Base-by-base conservation (phyloP, 129 eudicot species). In the Smallanthus sonchifolius region DNA sequence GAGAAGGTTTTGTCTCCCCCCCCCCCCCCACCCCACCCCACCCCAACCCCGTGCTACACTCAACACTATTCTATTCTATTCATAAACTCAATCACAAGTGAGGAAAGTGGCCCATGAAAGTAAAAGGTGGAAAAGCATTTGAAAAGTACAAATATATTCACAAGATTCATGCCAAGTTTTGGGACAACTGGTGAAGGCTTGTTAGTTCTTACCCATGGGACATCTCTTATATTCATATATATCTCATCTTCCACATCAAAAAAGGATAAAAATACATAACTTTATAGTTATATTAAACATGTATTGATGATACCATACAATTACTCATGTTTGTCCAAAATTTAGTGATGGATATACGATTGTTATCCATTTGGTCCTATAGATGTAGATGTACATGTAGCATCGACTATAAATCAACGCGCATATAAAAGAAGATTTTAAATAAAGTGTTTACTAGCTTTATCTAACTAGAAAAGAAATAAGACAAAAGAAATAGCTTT, bases 21-120 rank as follows among this genome's bases (percentile, higher is more conserved):
- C 67, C 65, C 39, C 32, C 34, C 17, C 30, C 30, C 30, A 55
- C 66, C 67, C 76, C 76, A 52, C 75, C 52, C 57, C 17, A 51
- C 67, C 57, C 61, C 69, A 75, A 68, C 42, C 75, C 75, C 14
- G 52, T 32, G 2, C 36, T 38, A 67, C 67, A 76, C 81, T 28
- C n/a, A 57, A 37, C 71, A 71, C 82, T 78, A 78, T 78, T 78
- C 82, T 78, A 78, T 78, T 78, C 82, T 71, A 71, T 78, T 78
- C 77, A 63, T 71, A 24, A 78, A 63, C 42, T 61, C 64, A 70
- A 62, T 77, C 77, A 71, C 69, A 71, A 71, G 82, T 78, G 77
- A 37, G 14, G 16, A 63, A 78, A 78, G 73, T 71, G 77, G 72
- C 74, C 68, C 49, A 49, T 15, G 45, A 63, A 37, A 61, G 37